Conservation (phyloP, 139 green algal genomes). For the Micractinium sp. region DNA sequence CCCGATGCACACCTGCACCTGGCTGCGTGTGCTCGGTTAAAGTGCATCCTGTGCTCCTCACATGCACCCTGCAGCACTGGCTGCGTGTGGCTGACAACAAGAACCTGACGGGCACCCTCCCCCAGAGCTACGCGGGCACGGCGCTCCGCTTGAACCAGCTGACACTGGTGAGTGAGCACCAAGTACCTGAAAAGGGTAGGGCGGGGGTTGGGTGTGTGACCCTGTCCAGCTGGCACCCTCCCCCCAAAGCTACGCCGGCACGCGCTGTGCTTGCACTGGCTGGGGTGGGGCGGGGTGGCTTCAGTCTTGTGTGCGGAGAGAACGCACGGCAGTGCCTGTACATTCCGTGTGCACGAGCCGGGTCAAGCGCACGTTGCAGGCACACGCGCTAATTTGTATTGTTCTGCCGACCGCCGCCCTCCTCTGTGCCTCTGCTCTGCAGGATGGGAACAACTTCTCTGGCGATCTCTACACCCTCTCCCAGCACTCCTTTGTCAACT, state of each 20-base stretch:
- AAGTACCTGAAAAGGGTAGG: background rate
- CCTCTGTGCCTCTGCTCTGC: background rate
- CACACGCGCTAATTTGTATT: too few species aligned
- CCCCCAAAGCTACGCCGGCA: background rate
- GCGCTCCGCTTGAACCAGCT: background rate
- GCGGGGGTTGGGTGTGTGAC: background rate
- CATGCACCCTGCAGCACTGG: background rate
- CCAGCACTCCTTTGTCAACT: slow-evolving; percentile 33
- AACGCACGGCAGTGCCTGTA: too few species aligned
- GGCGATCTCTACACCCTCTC: slow-evolving; percentile 48
- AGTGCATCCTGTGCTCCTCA: background rate
- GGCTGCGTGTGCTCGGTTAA: too few species aligned
- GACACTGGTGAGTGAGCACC: background rate
- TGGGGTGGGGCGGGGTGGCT: too few species aligned
- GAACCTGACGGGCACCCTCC: background rate
- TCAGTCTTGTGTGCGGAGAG: too few species aligned
- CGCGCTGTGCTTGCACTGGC: background rate
- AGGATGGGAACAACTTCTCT: slow-evolving; percentile 43
- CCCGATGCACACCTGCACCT: too few species aligned
- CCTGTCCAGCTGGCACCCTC: too few species aligned
- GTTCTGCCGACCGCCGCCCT: too few species aligned
- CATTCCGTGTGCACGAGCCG: too few species aligned
- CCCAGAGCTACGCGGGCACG: background rate
- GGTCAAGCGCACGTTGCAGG: too few species aligned
- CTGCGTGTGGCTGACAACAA: slow-evolving; percentile 28